These are phyloP conservation scores for Umbilicus rupestris DNA, from an alignment of 164 flowering plant genomes.

Conservation along the genomic window DNA sequence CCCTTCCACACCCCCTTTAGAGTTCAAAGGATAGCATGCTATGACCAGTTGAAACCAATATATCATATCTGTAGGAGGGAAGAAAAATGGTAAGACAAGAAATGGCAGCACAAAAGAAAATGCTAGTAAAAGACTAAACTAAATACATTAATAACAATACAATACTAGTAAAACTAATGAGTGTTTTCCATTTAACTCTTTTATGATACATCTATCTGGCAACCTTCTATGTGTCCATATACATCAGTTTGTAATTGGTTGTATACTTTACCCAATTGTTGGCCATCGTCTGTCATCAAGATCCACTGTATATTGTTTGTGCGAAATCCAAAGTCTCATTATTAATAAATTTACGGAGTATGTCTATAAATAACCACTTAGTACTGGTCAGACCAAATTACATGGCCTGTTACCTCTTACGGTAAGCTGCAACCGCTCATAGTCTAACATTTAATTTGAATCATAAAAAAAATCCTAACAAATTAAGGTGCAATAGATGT, in stretches of 20 bases:
- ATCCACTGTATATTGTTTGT: too few relatives aligned
- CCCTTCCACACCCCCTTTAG: conserved; percentile 24
- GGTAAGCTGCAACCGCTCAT: background rate
- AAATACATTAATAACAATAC: background rate
- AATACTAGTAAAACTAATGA: background rate
- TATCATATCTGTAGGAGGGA: conserved; percentile 44
- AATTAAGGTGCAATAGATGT: background rate
- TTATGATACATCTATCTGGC: background rate
- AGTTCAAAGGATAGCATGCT: conserved; percentile 66
- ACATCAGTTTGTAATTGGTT: too few relatives aligned
- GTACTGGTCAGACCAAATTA: background rate
- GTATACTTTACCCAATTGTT: too few relatives aligned
- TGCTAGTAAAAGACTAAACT: background rate
- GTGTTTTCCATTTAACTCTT: background rate
- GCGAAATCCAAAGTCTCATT: too few relatives aligned
- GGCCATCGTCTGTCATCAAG: too few relatives aligned
- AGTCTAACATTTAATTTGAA: background rate
- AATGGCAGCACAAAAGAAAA: background rate
- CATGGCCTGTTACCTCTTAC: background rate
- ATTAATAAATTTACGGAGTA: too few relatives aligned
- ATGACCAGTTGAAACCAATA: conserved; percentile 70
- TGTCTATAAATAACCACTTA: too few relatives aligned
- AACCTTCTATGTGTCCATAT: too few relatives aligned
- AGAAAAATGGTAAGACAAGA: conserved; percentile 1
- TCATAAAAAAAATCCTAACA: background rate